Percentiles rank a stretch among this genome's conserved stretches.
These are phyloP conservation scores for Bruguiera gymnorhiza DNA, from an alignment of 345 rosid genomes.

Conservation along the genomic window DNA sequence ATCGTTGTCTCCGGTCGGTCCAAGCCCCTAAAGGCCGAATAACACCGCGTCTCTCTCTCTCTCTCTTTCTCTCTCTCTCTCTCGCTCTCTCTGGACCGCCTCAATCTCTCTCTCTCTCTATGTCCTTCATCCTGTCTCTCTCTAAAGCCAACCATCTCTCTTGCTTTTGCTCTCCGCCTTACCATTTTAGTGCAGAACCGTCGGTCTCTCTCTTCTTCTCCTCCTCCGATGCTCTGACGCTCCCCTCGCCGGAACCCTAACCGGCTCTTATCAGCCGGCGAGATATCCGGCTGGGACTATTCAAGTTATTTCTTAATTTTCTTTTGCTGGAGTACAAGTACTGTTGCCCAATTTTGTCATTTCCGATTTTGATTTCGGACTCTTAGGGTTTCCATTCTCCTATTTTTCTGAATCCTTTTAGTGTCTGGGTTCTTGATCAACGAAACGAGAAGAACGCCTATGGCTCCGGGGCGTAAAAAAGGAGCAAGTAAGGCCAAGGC, in stretches of 20 bases:
- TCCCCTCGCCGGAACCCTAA: constrained; percentile 31
- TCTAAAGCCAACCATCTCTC: no score
- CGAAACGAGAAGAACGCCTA: constrained; percentile 22
- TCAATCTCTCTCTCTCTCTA: no score
- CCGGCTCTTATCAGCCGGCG: constrained; percentile 14
- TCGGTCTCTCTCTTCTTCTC: no score
- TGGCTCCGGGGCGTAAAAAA: constrained; percentile 79
- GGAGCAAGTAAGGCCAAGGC: constrained; percentile 60
- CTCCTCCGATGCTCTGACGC: not conserved
- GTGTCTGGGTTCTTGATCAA: not conserved
- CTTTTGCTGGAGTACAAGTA: constrained; percentile 1
- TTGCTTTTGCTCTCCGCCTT: no score
- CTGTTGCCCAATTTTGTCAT: constrained; percentile 7
- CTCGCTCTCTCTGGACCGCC: no score
- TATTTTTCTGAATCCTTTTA: not conserved
- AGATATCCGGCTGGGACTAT: constrained; percentile 21
- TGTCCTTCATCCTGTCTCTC: no score
- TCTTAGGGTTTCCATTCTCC: not conserved
- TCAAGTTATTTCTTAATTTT: constrained; percentile 4
- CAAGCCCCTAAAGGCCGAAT: no score
- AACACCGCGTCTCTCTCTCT: no score
- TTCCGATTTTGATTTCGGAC: not conserved
- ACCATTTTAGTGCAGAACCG: no score
- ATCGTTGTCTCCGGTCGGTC: no score
- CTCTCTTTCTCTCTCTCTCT: no score